Percentiles rank a stretch among this genome's conserved stretches.
These are phyloP conservation scores for Asparagopsis taxiformis DNA, from an alignment of 31 red algal species.

Conservation along the genomic window DNA sequence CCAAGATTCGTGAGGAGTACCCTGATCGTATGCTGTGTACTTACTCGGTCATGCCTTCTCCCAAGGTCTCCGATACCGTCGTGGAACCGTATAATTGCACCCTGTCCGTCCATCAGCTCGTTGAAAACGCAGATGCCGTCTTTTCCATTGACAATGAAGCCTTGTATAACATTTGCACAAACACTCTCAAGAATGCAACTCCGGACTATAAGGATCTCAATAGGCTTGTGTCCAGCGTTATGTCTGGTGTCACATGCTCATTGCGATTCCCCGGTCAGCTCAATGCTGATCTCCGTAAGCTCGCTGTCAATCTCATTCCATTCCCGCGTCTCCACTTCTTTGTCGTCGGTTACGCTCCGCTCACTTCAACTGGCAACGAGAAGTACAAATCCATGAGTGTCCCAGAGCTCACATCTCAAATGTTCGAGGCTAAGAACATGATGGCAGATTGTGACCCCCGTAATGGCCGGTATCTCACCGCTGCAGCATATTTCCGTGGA, in stretches of 20 bases:
- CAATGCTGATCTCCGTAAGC: conserved; percentile 97
- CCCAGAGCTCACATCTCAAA: conserved; percentile 90
- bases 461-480: conserved; percentile 97
- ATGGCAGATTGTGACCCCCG: conserved; percentile 97
- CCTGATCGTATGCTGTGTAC: conserved; percentile 99
- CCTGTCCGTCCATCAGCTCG: conserved; percentile 96
- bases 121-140: conserved; percentile 98
- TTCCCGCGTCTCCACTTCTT: conserved; percentile 99
- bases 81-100: conserved; percentile 99
- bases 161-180: conserved; percentile 93
- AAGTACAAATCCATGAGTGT: conserved; percentile 87
- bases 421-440: conserved; percentile 97
- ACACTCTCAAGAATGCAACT: conserved; percentile 77
- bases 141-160: conserved; percentile 99
- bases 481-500: conserved; percentile 98
- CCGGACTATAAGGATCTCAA: conserved; percentile 91
- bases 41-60: conserved; percentile 98
- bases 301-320: conserved; percentile 97
- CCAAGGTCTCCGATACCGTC: conserved; percentile 98
- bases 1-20: conserved; percentile 99
- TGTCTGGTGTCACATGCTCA: conserved; percentile 99
- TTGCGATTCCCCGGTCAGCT: conserved; percentile 99
- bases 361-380: conserved; percentile 54
- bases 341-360: conserved; percentile 90
- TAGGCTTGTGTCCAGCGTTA: conserved; percentile 91